These are phyloP conservation scores for Akanthomyces dipterigenus DNA, from an alignment of 2,329 filamentous ascomycete genomes.

Conservation along the genomic window DNA sequence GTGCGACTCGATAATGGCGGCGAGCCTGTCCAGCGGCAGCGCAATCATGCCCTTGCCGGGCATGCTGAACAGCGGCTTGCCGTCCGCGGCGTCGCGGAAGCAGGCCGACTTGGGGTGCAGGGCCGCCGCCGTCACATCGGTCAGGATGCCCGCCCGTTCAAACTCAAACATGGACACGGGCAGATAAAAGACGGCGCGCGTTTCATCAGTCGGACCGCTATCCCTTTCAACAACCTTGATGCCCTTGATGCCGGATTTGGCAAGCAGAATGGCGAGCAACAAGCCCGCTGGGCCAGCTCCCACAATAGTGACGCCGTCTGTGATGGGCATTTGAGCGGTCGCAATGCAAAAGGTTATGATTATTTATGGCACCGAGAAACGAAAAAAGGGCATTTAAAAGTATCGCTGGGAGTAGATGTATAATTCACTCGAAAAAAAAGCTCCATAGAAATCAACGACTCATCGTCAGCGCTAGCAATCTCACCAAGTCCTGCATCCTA, in stretches of 20 bases:
- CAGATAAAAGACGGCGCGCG: neutral
- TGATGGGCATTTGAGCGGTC: neutral
- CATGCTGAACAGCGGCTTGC: neutral
- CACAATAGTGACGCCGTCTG: slow-evolving; percentile 14
- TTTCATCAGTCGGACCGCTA: neutral
- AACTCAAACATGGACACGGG: neutral
- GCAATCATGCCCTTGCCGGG: slow-evolving; percentile 28
- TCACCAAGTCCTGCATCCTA: neutral
- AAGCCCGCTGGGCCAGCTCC: slow-evolving; percentile 18
- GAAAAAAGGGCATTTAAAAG: too few relatives aligned
- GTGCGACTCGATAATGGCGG: slow-evolving; percentile 33
- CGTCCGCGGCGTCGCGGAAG: neutral
- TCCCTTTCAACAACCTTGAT: slow-evolving; percentile 21
- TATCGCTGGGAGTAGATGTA: too few relatives aligned
- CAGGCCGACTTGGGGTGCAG: neutral
- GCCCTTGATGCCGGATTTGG: slow-evolving; percentile 18
- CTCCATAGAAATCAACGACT: neutral
- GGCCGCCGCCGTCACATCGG: slow-evolving; percentile 16
- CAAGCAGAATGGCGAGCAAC: slow-evolving; percentile 18
- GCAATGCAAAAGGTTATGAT: neutral
- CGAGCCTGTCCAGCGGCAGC: slow-evolving; percentile 36
- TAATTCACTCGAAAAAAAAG: too few relatives aligned
- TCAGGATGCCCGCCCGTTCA: slow-evolving; percentile 19
- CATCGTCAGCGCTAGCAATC: neutral
- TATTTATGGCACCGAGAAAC: too few relatives aligned